Evolutionary conservation across 2,329 filamentous ascomycete genomes (phyloP).

Genomic region (Xenosphaeropsis pyriputrescens): DNA sequence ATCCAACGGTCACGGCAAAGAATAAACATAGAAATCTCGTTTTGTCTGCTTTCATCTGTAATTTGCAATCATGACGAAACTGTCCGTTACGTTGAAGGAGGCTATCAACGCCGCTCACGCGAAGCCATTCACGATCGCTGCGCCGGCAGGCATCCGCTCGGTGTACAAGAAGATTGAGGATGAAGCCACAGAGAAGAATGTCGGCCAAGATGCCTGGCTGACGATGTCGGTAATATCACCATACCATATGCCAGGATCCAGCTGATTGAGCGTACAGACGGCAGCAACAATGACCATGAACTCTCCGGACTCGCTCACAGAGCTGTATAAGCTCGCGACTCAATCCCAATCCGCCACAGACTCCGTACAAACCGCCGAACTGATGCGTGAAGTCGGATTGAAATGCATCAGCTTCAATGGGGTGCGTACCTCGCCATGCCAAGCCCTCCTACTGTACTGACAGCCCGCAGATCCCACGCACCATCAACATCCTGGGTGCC

Average conservation of each 20-base stretch:
- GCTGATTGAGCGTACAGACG: conserved; percentile 31
- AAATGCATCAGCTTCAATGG: conserved; percentile 73
- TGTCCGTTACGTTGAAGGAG: conserved; percentile 56
- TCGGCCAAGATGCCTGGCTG: conserved; percentile 51
- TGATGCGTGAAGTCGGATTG: conserved; percentile 61
- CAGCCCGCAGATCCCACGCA: conserved; percentile 46
- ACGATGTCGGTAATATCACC: conserved; percentile 36
- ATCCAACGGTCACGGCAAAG: too few relatives aligned
- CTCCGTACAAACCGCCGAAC: conserved; percentile 33
- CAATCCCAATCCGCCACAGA: conserved; percentile 10
- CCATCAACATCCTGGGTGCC: conserved; percentile 67
- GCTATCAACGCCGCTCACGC: conserved; percentile 59
- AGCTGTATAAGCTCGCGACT: conserved; percentile 23
- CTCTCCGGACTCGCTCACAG: conserved; percentile 58
- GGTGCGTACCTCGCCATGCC: conserved; percentile 6
- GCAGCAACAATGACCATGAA: conserved; percentile 79
- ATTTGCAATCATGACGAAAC: conserved; percentile 46
- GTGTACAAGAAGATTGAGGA: conserved; percentile 50
- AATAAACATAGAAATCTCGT: too few relatives aligned
- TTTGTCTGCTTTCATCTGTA: too few relatives aligned
- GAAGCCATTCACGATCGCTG: conserved; percentile 47
- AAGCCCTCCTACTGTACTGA: too few relatives aligned
- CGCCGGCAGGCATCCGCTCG: conserved; percentile 45
- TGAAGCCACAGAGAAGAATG: conserved; percentile 44
- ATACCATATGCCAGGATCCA: not conserved